phyloP scores from a whole-genome alignment of 257 asterid species.

The Fraxinus excelsior region DNA sequence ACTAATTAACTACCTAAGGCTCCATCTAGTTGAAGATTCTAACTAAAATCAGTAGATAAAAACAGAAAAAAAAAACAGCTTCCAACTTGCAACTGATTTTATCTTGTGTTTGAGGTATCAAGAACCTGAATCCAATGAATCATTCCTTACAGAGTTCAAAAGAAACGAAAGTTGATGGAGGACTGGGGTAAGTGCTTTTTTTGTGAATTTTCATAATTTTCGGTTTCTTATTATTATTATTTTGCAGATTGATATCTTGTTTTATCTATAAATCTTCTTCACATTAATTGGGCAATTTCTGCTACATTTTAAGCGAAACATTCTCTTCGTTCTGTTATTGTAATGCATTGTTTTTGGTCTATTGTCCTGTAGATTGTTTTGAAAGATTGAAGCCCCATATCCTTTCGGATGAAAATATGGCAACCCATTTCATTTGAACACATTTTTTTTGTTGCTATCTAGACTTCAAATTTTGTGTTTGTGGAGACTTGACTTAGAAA shows the following conservation, averaged over 20 bases:
- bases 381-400: conserved; percentile 37
- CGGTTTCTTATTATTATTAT: not conserved
- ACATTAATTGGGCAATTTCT: not conserved
- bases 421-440: conserved; percentile 29
- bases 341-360: conserved; percentile 3
- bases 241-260: not conserved
- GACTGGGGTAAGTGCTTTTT: conserved; percentile 69
- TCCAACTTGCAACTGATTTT: too few relatives aligned
- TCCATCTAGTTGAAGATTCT: too few relatives aligned
- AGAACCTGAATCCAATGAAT: too few relatives aligned
- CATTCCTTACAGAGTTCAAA: conserved; percentile 6
- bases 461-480: conserved; percentile 43
- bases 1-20: too few relatives aligned
- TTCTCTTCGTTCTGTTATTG: conserved; percentile 7
- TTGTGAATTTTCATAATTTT: not conserved
- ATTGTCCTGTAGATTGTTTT: conserved; percentile 27
- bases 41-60: too few relatives aligned
- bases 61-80: too few relatives aligned
- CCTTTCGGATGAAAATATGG: conserved; percentile 32
- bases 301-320: not conserved
- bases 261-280: not conserved
- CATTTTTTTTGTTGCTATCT: conserved; percentile 8
- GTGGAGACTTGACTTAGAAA: conserved; percentile 19
- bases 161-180: conserved; percentile 53
- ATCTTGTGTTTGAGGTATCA: too few relatives aligned